phyloP scores from a whole-genome alignment of 371 early-diverging fungal genomes.

The Chytridiales sp. region DNA sequence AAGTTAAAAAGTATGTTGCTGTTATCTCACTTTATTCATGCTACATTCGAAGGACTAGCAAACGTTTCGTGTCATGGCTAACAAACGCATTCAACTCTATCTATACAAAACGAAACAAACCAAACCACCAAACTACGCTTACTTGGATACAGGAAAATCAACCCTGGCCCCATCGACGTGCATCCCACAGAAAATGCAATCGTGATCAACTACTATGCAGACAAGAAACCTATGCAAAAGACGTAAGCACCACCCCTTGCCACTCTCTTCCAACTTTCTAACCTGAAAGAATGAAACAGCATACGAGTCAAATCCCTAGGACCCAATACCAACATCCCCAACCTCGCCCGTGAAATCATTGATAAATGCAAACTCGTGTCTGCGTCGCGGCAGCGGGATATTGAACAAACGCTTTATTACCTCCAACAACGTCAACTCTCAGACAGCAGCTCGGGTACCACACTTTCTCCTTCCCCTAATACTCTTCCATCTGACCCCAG shows the following conservation, averaged over 20 bases:
- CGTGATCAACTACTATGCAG: conserved; percentile 49
- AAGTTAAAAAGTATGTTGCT: conserved; percentile 17
- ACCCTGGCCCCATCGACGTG: conserved; percentile 46
- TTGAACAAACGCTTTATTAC: conserved; percentile 40
- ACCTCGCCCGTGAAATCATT: conserved; percentile 46
- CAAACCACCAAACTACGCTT: no score
- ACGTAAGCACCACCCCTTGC: conserved; percentile 29
- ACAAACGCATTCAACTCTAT: no score
- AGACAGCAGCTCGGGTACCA: not conserved
- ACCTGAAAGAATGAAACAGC: conserved; percentile 11
- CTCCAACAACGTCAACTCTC: conserved; percentile 36
- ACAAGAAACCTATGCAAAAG: conserved; percentile 47
- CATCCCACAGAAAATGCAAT: conserved; percentile 53
- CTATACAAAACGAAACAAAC: no score
- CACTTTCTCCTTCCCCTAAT: not conserved
- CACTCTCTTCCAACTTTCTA: not conserved
- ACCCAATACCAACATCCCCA: conserved; percentile 31
- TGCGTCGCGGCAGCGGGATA: conserved; percentile 36
- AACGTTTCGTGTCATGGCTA: no score
- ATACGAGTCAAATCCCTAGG: conserved; percentile 40
- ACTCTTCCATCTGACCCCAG: no score
- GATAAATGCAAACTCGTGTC: conserved; percentile 54
- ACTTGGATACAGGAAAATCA: conserved; percentile 45
- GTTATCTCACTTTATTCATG: not conserved
- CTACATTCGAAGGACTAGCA: no score